Base-by-base conservation (phyloP, 2,329 filamentous ascomycete species). In the Calonectria hongkongensis region DNA sequence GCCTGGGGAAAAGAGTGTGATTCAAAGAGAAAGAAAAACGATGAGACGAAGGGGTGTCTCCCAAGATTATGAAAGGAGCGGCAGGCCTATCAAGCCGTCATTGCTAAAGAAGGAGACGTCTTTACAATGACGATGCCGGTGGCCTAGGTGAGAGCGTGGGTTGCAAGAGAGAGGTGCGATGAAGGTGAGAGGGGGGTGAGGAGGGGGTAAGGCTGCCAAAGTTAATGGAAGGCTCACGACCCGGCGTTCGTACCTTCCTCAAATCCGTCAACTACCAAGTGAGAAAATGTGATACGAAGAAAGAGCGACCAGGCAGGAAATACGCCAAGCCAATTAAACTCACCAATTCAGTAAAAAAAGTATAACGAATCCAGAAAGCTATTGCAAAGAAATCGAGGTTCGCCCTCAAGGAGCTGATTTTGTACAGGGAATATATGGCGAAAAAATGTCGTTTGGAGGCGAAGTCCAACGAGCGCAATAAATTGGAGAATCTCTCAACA, bases 31-130 rank as follows among this genome's bases (percentile, higher is more conserved):
- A 48, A 71, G 28, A 43, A 54, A 50, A 27, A 69, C 41, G 30
- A 50, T 47, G 66, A 54, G 54, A 33, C 71, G 27, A 56, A 56
- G 56, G 68, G 63, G 50, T 10, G 47, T 64, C 68, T 68, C 62
- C 56, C 58, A 60, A 71, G 47, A 66, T 39, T 56, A 47, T 54
- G 70, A 72, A 73, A 71, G 67, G 73, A 76, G 68, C 68, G 73
- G 69, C 48, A 60, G 70, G 51, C 48, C 27, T 67, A 66, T 79
- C 66, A 73, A 66, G 66, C 43, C 45, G 41, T 72, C 72, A 60
- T 62, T 75, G 72, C 73, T 71, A 63, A 62, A 51, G 56, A 63
- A 68, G 33, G 47, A 68, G 62, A 56, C 25, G 51, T 66, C 28
- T 33, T 58, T 56, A 8, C 51, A 28, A 41, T 68, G 68, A 58